A percentile compares a stretch with the other conserved stretches of the same genome.
Evolutionary conservation across 257 asterid genomes (phyloP).

Genomic region (Solanum arcanum): DNA sequence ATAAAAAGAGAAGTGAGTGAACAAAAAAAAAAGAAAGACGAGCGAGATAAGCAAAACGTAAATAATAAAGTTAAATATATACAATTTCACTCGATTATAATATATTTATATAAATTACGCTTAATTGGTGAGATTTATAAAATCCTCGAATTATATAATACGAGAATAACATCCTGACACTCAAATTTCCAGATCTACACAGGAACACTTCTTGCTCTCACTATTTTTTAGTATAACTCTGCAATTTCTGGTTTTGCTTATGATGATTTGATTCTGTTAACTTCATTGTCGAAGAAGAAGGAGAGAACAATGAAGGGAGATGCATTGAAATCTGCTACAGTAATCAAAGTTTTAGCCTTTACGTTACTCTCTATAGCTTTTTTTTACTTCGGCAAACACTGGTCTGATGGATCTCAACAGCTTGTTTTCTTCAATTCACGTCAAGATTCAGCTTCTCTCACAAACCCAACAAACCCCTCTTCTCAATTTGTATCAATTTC

Average conservation of each 20-base stretch:
- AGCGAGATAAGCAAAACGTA: no score
- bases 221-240: neutral
- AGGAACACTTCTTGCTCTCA: neutral
- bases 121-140: neutral
- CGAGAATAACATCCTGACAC: neutral
- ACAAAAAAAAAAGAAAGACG: neutral
- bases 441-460: slow-evolving; percentile 6
- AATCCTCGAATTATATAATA: neutral
- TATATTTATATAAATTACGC: no score
- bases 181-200: neutral
- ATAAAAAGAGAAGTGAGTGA: no score
- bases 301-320: slow-evolving; percentile 29
- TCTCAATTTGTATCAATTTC: slow-evolving; percentile 29
- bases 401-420: slow-evolving; percentile 48
- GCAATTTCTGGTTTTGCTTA: neutral
- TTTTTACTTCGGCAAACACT: slow-evolving; percentile 65
- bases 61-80: no score
- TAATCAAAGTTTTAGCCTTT: slow-evolving; percentile 36
- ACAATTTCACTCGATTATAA: rapidly evolving
- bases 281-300: neutral
- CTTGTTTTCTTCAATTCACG: slow-evolving; percentile 50
- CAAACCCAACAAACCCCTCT: neutral
- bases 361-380: slow-evolving; percentile 38
- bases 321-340: slow-evolving; percentile 37
- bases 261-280: neutral